Evolutionary conservation across 331 rosid genomes (phyloP), one percentile per base, ranked within the genome.

Genomic region (Spiraea crenata): DNA sequence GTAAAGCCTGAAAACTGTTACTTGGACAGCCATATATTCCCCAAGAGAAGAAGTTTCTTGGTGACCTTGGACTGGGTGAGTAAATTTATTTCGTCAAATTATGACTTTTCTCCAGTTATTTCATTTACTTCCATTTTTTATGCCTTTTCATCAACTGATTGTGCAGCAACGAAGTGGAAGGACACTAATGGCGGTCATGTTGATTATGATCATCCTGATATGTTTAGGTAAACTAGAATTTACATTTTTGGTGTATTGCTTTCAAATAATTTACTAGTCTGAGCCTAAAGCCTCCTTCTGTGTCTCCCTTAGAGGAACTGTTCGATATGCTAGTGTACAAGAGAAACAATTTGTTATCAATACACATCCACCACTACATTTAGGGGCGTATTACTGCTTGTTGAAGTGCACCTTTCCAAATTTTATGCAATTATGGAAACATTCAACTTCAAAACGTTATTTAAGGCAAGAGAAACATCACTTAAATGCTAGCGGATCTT

Each of bases 241-340:
- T 57, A 35, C 38, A 20, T 3, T 38, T 47, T 62, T 57, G 11
- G 58, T 46, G 45, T 39, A 16, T 7, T 57, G 34, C n/a, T 31
- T 72, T 45, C 59, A 12, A 34, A 72, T 9, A 12, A 12, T 25
- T 5, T 76, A 3, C 10, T 63, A 68, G 54, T n/a, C 20, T 57
- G 51, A n/a, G 13, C 58, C 57, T 20, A 66, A 57, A 69, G 51
- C 15, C 46, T 6, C 37, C 76, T 52, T 72, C n/a, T 46, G 10
- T 67, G 67, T 49, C 68, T 69, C 45, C 44, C 47, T 57, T 63
- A 92, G 98, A 76, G 98, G 98, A 76, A 92, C 98, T 35, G 98
- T 92, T 59, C 88, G 98, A 70, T 92, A 92, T 66, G 98, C 98
- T 52, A 92, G 98, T 67, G 98, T 90, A n/a, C n/a, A n/a, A n/a